Evolutionary conservation across 352 stramenopile genomes (phyloP).

Genomic region (Globisporangium recalcitrans): DNA sequence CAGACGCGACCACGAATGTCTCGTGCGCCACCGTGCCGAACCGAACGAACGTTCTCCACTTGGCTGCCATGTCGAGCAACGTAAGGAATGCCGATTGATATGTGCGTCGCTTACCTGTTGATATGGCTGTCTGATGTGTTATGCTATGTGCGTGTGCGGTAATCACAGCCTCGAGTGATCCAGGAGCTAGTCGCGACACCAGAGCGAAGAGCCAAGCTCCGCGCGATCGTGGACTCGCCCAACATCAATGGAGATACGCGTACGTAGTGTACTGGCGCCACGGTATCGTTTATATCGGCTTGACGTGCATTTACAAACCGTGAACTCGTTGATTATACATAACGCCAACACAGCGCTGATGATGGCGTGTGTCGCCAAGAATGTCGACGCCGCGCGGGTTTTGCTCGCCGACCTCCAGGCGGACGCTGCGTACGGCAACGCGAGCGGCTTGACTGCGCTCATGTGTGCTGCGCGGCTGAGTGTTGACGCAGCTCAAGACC

Average conservation of each 20-base stretch:
- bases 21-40: slow-evolving; percentile 53
- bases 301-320: too few relatives aligned
- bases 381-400: slow-evolving; percentile 38
- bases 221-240: slow-evolving; percentile 37
- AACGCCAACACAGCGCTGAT: slow-evolving; percentile 51
- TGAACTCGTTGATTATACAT: not conserved
- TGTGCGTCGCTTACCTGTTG: not conserved
- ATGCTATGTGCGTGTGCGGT: not conserved
- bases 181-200: slow-evolving; percentile 40
- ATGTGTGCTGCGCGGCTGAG: slow-evolving; percentile 69
- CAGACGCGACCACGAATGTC: slow-evolving; percentile 56
- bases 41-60: slow-evolving; percentile 68
- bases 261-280: slow-evolving; percentile 15
- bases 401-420: slow-evolving; percentile 43
- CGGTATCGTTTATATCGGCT: not conserved
- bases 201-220: slow-evolving; percentile 45
- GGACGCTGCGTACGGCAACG: slow-evolving; percentile 35
- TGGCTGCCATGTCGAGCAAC: slow-evolving; percentile 70
- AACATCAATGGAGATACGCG: slow-evolving; percentile 79
- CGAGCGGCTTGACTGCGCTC: slow-evolving; percentile 60
- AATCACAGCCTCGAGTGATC: slow-evolving; percentile 49
- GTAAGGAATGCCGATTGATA: slow-evolving; percentile 22
- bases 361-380: slow-evolving; percentile 84
- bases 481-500: slow-evolving; percentile 24
- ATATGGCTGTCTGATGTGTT: not conserved